Evolutionary conservation across 225 moss, liverwort and hornwort species (phyloP).

Genomic region (Sphagnum contortum): DNA sequence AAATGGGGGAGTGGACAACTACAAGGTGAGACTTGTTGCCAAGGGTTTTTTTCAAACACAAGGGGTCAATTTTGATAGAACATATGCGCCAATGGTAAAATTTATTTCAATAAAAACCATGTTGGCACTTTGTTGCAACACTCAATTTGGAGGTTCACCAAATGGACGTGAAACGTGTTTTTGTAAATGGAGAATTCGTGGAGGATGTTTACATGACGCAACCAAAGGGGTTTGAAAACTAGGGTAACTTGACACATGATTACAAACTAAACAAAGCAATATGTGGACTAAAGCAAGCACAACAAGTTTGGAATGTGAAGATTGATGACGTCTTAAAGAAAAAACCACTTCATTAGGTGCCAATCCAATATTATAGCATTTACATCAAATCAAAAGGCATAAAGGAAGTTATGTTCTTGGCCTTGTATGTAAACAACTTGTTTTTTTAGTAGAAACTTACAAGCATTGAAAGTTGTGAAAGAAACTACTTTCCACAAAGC

Average conservation of each 20-base stretch:
- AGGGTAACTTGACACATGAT: neutral
- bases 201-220: neutral
- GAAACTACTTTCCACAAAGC: too few species aligned
- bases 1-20: neutral
- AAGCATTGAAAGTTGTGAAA: too few species aligned
- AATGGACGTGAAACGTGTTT: neutral
- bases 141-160: neutral
- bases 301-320: neutral
- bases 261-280: neutral
- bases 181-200: neutral
- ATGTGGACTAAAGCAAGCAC: neutral
- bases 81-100: neutral
- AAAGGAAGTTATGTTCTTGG: too few species aligned
- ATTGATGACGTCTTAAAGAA: neutral
- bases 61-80: neutral
- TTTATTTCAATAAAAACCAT: neutral
- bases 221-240: neutral
- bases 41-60: neutral
- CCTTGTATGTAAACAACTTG: too few species aligned
- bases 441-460: too few species aligned
- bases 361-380: neutral
- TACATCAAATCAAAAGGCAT: neutral
- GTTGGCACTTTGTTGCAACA: neutral
- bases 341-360: neutral
- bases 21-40: slow-evolving; percentile 1